phyloP scores from a whole-genome alignment of 495 filamentous ascomycete species.

The Penicillium bialowiezense region DNA sequence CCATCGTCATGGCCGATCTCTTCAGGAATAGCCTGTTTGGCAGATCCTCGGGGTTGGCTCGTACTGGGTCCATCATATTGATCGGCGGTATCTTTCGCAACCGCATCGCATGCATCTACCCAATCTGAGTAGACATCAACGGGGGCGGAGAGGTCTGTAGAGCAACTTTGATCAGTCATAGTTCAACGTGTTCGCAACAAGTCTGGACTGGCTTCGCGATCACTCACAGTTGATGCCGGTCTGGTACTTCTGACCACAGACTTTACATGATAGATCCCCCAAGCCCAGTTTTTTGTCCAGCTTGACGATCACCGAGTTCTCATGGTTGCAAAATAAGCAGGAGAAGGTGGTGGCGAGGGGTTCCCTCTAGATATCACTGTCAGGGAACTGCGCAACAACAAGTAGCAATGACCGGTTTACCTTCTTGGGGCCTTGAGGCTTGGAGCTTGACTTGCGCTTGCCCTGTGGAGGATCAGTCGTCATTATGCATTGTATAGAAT shows the following conservation, averaged over 20 bases:
- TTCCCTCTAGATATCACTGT: conserved; percentile 58
- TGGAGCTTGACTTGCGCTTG: conserved; percentile 87
- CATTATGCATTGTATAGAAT: no score
- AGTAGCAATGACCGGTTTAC: conserved; percentile 37
- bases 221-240: conserved; percentile 87
- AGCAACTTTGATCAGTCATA: conserved; percentile 4
- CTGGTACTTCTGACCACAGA: conserved; percentile 91
- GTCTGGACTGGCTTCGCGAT: no score
- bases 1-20: conserved; percentile 13
- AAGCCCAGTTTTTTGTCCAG: conserved; percentile 88
- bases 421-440: conserved; percentile 82
- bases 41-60: conserved; percentile 17
- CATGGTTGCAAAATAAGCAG: conserved; percentile 98
- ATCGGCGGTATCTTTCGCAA: conserved; percentile 60
- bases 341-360: conserved; percentile 84
- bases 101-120: conserved; percentile 92
- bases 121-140: conserved; percentile 98
- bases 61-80: conserved; percentile 41
- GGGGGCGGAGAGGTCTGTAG: conserved; percentile 73
- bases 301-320: conserved; percentile 82
- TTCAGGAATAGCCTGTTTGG: conserved; percentile 17
- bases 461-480: conserved; percentile 54
- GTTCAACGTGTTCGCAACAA: not conserved
- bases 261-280: conserved; percentile 81
- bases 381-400: not conserved